Conservation (phyloP, 768 basidiomycete genomes). For the Clathrus columnatus region DNA sequence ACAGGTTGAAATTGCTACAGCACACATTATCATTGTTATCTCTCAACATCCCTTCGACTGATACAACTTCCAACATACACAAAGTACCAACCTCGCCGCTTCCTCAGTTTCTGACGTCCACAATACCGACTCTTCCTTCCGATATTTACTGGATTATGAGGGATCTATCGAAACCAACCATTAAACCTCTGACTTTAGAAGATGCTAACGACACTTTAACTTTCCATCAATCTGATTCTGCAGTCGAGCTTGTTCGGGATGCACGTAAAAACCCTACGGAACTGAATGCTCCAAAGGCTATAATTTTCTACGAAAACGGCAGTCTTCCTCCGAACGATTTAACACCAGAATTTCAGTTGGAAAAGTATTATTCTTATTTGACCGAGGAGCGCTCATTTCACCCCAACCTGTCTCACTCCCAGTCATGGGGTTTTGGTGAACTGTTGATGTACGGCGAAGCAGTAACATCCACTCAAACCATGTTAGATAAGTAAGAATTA, state of each 20-base stretch:
- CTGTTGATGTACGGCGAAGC: constrained; percentile 78
- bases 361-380: constrained; percentile 2
- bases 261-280: constrained; percentile 11
- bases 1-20: constrained; percentile 26
- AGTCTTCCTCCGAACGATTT: constrained; percentile 39
- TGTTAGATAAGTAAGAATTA: constrained; percentile 81
- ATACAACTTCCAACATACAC: constrained; percentile 24
- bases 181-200: constrained; percentile 33
- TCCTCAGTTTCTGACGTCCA: constrained; percentile 52
- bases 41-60: constrained; percentile 34
- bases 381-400: neutral
- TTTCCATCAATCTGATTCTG: constrained; percentile 35
- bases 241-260: constrained; percentile 24
- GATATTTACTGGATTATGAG: constrained; percentile 34
- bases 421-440: constrained; percentile 51
- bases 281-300: constrained; percentile 31
- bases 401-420: neutral
- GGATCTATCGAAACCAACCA: constrained; percentile 18
- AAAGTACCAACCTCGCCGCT: constrained; percentile 33
- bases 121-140: constrained; percentile 29
- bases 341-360: constrained; percentile 38
- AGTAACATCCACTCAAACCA: constrained; percentile 90
- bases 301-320: constrained; percentile 44
- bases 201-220: constrained; percentile 67
- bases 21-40: constrained; percentile 29